phyloP scores from a whole-genome alignment of 805 yeast genomes.

The Ogataea minuta region DNA sequence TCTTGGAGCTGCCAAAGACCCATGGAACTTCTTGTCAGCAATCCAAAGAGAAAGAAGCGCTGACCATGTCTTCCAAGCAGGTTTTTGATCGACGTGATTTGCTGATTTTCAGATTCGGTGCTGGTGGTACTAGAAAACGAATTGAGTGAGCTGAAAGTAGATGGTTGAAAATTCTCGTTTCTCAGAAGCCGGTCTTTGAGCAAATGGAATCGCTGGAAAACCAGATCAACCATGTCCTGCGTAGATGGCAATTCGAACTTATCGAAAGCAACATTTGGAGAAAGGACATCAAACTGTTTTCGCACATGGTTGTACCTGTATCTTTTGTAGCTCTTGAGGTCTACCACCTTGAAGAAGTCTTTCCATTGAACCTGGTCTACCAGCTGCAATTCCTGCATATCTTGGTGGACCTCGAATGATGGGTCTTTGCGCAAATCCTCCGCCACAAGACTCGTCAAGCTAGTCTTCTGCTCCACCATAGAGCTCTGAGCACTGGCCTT shows the following conservation, averaged over 20 bases:
- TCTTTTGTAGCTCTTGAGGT: slow-evolving; percentile 62
- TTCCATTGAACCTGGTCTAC: slow-evolving; percentile 53
- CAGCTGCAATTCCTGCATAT: slow-evolving; percentile 2
- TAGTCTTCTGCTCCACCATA: neutral
- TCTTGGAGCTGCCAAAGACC: slow-evolving; percentile 83
- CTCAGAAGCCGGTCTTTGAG: slow-evolving; percentile 70
- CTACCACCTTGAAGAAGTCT: slow-evolving; percentile 66
- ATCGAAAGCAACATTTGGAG: slow-evolving; percentile 1
- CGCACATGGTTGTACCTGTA: slow-evolving; percentile 60
- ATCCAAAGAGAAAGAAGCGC: slow-evolving; percentile 74
- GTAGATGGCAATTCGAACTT: slow-evolving; percentile 23
- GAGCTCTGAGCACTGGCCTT: slow-evolving; percentile 12
- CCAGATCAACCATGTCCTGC: slow-evolving; percentile 39
- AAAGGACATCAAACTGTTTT: slow-evolving; percentile 53
- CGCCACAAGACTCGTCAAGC: slow-evolving; percentile 1
- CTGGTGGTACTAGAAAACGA: slow-evolving; percentile 36
- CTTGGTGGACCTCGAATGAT: slow-evolving; percentile 18
- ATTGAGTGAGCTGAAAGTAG: slow-evolving; percentile 42
- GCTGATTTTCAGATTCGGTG: slow-evolving; percentile 19
- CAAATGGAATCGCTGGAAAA: slow-evolving; percentile 56
- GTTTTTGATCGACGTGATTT: slow-evolving; percentile 75
- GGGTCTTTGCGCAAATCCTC: neutral
- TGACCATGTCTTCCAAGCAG: slow-evolving; percentile 81
- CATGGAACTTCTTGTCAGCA: slow-evolving; percentile 57
- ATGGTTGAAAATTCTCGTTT: slow-evolving; percentile 68